phyloP scores from a whole-genome alignment of 2,329 filamentous ascomycete species.

The Shiraia sp. region DNA sequence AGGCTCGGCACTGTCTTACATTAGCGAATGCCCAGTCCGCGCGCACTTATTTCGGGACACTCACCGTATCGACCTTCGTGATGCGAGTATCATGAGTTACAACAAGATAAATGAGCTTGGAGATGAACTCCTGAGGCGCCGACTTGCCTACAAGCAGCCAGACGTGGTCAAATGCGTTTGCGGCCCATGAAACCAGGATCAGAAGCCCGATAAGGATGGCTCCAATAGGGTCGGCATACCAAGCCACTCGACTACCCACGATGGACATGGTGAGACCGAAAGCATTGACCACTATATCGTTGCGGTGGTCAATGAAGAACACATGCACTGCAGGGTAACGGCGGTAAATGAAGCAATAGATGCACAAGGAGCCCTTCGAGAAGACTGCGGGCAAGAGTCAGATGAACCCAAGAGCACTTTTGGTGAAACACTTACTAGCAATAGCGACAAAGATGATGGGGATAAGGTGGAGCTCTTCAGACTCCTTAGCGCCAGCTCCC shows the following conservation, averaged over 20 bases:
- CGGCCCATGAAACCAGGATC: slow-evolving; percentile 64
- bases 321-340: slow-evolving; percentile 60
- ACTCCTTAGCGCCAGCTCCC: slow-evolving; percentile 48
- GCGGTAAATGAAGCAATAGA: slow-evolving; percentile 59
- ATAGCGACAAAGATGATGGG: slow-evolving; percentile 60
- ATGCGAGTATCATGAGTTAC: slow-evolving; percentile 60
- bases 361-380: slow-evolving; percentile 57
- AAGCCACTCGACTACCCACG: slow-evolving; percentile 56
- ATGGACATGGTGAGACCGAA: slow-evolving; percentile 62
- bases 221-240: slow-evolving; percentile 65
- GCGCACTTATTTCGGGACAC: slow-evolving; percentile 14
- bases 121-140: slow-evolving; percentile 61
- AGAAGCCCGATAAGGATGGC: slow-evolving; percentile 64
- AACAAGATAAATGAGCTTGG: slow-evolving; percentile 60
- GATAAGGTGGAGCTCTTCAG: slow-evolving; percentile 55
- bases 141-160: slow-evolving; percentile 65
- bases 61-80: slow-evolving; percentile 59
- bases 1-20: slow-evolving; percentile 54
- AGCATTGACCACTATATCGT: slow-evolving; percentile 60
- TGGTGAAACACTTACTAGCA: slow-evolving; percentile 51
- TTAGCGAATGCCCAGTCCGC: slow-evolving; percentile 14
- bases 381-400: slow-evolving; percentile 46
- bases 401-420: neutral
- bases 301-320: slow-evolving; percentile 62
- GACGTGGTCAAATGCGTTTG: slow-evolving; percentile 65